These are phyloP conservation scores for Thraustotheca clavata DNA, from an alignment of 352 stramenopile genomes.

Conservation along the genomic window DNA sequence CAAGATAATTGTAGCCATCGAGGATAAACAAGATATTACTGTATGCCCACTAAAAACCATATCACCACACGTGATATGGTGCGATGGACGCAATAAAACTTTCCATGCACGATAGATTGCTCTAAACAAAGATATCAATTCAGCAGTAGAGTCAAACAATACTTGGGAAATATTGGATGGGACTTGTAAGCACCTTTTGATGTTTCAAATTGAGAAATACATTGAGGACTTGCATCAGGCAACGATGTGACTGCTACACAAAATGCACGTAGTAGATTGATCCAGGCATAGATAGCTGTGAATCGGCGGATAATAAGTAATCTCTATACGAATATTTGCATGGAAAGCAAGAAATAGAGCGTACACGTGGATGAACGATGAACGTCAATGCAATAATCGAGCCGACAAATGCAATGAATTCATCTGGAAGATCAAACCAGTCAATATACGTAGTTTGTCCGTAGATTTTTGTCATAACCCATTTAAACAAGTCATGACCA, in stretches of 20 bases:
- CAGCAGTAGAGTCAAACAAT: neutral
- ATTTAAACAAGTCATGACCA: conserved; percentile 81
- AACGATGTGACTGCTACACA: conserved; percentile 81
- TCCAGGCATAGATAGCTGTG: conserved; percentile 75
- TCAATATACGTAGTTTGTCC: conserved; percentile 73
- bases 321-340: conserved; percentile 31
- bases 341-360: neutral
- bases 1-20: neutral
- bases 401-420: conserved; percentile 68
- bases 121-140: conserved; percentile 26
- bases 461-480: conserved; percentile 78
- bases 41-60: conserved; percentile 86
- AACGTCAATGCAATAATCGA: conserved; percentile 58
- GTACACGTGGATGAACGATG: conserved; percentile 67
- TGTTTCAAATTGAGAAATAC: conserved; percentile 77
- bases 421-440: conserved; percentile 77
- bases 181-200: conserved; percentile 66
- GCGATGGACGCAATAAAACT: conserved; percentile 67
- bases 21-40: conserved; percentile 14
- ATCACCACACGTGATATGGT: conserved; percentile 84
- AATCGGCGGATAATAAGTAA: conserved; percentile 76
- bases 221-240: conserved; percentile 77
- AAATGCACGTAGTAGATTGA: conserved; percentile 81
- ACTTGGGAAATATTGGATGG: conserved; percentile 83
- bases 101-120: conserved; percentile 74